phyloP scores from a whole-genome alignment of 2,329 filamentous ascomycete genomes.

The Volutella citrinella region DNA sequence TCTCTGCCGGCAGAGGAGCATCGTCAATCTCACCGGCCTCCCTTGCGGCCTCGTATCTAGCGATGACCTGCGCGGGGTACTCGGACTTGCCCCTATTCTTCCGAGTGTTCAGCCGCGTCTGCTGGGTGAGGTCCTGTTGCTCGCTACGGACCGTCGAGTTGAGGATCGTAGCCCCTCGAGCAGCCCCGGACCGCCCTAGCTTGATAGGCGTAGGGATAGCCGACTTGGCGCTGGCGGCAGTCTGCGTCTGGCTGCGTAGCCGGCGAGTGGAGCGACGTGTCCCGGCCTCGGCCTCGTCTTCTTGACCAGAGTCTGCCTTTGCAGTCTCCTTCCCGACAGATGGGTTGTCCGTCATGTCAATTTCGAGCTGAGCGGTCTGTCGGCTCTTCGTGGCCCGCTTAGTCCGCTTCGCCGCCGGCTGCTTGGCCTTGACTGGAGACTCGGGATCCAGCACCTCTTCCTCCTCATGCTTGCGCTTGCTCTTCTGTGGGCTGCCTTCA shows the following conservation, averaged over 20 bases:
- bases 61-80: slow-evolving; percentile 33
- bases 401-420: slow-evolving; percentile 22
- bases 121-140: slow-evolving; percentile 31
- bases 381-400: slow-evolving; percentile 18
- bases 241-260: slow-evolving; percentile 22
- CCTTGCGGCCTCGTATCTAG: slow-evolving; percentile 24
- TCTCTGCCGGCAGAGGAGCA: background rate
- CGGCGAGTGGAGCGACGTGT: slow-evolving; percentile 33
- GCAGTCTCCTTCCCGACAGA: slow-evolving; percentile 3
- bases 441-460: slow-evolving; percentile 13
- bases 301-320: slow-evolving; percentile 5
- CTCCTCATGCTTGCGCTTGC: slow-evolving; percentile 30
- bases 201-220: slow-evolving; percentile 35
- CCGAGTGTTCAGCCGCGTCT: slow-evolving; percentile 34
- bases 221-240: slow-evolving; percentile 23
- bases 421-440: slow-evolving; percentile 19
- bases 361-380: slow-evolving; percentile 11
- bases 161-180: slow-evolving; percentile 19
- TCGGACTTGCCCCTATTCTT: slow-evolving; percentile 34
- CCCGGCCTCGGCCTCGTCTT: slow-evolving; percentile 12
- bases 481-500: slow-evolving; percentile 29
- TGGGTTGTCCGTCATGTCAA: slow-evolving; percentile 14
- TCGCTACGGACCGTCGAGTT: slow-evolving; percentile 26
- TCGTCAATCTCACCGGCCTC: slow-evolving; percentile 19
- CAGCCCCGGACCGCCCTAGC: slow-evolving; percentile 23